Conservation (phyloP, 108 stramenopile species). For the Nitzschia sp. region DNA sequence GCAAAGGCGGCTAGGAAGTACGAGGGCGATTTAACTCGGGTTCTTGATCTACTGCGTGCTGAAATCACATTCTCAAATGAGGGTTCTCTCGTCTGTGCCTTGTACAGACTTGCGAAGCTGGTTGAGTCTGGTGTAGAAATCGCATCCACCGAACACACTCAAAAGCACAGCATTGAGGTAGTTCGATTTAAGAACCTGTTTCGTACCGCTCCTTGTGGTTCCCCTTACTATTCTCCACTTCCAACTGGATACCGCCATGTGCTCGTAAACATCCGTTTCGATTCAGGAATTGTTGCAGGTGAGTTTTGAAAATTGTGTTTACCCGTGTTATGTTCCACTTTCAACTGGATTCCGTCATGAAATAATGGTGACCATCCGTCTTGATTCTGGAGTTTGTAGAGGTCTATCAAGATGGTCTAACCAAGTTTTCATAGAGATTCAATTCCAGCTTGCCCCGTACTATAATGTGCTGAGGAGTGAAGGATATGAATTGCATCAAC, state of each 20-base stretch:
- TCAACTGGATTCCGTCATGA: no score
- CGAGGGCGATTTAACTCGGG: slow-evolving; percentile 40
- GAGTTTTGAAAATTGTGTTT: slow-evolving; percentile 13
- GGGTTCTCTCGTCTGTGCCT: slow-evolving; percentile 39
- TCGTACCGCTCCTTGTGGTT: slow-evolving; percentile 13
- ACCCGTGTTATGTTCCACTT: not conserved
- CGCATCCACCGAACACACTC: not conserved
- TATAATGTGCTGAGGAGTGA: slow-evolving; percentile 35
- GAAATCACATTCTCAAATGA: slow-evolving; percentile 48
- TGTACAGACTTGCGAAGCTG: slow-evolving; percentile 7
- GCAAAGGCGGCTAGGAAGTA: slow-evolving; percentile 49
- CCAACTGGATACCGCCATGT: slow-evolving; percentile 58
- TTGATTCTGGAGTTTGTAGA: no score
- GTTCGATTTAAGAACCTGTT: slow-evolving; percentile 58
- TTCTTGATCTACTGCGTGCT: slow-evolving; percentile 47
- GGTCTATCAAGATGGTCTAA: not conserved
- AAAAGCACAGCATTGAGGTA: slow-evolving; percentile 27
- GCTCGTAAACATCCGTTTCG: slow-evolving; percentile 38
- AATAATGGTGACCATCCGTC: no score
- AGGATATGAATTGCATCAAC: slow-evolving; percentile 42
- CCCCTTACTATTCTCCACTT: slow-evolving; percentile 22
- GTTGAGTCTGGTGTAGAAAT: not conserved
- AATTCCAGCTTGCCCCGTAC: slow-evolving; percentile 47
- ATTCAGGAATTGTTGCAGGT: slow-evolving; percentile 47
- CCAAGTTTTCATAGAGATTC: slow-evolving; percentile 33